phyloP scores from a whole-genome alignment of 495 filamentous ascomycete genomes.

The Rostrohypoxylon terebratum region DNA sequence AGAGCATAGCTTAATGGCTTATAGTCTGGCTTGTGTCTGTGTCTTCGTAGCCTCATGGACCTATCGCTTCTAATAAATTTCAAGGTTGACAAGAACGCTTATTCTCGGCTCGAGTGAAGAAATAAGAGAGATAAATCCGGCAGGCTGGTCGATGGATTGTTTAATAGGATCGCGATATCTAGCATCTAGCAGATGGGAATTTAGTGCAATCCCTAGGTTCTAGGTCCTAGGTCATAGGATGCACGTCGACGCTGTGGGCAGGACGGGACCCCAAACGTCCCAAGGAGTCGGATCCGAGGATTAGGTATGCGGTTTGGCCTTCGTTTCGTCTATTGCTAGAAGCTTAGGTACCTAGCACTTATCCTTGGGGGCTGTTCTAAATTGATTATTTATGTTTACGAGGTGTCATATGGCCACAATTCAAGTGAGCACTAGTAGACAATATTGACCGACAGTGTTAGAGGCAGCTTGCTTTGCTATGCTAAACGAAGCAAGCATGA shows the following conservation, averaged over 20 bases:
- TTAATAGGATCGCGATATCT: conserved; percentile 24
- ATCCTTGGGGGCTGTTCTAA: conserved; percentile 25
- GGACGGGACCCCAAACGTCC: conserved; percentile 27
- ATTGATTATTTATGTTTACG: conserved; percentile 41
- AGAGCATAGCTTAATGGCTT: not conserved
- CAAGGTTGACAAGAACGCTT: conserved; percentile 28
- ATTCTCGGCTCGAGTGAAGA: conserved; percentile 26
- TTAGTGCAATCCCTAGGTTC: conserved; percentile 19
- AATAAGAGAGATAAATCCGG: not conserved
- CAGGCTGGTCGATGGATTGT: conserved; percentile 3
- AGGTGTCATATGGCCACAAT: conserved; percentile 40
- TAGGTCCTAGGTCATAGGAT: too few species aligned
- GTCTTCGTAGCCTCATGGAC: conserved; percentile 13
- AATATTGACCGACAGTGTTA: conserved; percentile 32
- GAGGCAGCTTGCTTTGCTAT: conserved; percentile 4
- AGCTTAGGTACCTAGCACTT: conserved; percentile 8
- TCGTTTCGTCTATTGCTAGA: conserved; percentile 23
- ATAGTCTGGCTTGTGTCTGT: conserved; percentile 5
- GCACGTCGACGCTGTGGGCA: conserved; percentile 35
- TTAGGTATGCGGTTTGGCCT: conserved; percentile 24
- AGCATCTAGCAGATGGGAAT: conserved; percentile 14
- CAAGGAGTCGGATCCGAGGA: conserved; percentile 32
- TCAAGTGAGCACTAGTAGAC: conserved; percentile 44
- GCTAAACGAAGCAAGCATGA: conserved; percentile 26
- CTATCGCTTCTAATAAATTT: conserved; percentile 11